These are phyloP conservation scores for Periconia sp. DNA, from an alignment of 2,329 filamentous ascomycete species.

Conservation along the genomic window DNA sequence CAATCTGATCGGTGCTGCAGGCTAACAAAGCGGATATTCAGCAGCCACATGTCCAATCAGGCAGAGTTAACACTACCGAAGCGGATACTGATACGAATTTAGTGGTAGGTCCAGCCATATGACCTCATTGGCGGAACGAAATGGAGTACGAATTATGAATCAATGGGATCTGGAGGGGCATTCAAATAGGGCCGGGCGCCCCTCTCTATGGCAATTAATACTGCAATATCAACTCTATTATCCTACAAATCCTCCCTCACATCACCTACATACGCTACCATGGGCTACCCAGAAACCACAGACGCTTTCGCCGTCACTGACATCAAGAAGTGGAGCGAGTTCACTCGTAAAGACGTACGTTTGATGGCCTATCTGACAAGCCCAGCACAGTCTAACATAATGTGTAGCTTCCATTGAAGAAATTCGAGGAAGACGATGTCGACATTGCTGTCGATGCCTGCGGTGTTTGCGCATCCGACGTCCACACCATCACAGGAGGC, in stretches of 20 bases:
- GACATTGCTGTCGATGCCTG: slow-evolving; percentile 78
- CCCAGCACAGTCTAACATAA: slow-evolving; percentile 11
- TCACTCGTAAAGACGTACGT: slow-evolving; percentile 61
- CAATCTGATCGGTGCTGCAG: slow-evolving; percentile 9
- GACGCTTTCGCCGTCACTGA: slow-evolving; percentile 53
- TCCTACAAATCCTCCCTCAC: slow-evolving; percentile 9
- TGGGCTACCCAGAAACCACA: slow-evolving; percentile 56
- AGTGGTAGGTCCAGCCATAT: slow-evolving; percentile 15
- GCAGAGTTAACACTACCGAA: slow-evolving; percentile 6
- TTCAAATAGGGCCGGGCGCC: slow-evolving; percentile 24
- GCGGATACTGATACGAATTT: slow-evolving; percentile 1
- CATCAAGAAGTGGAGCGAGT: slow-evolving; percentile 64
- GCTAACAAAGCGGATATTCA: slow-evolving; percentile 9
- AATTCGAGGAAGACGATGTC: slow-evolving; percentile 83
- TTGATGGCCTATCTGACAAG: slow-evolving; percentile 13
- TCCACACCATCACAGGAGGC: slow-evolving; percentile 56
- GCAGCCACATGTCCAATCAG: slow-evolving; percentile 22
- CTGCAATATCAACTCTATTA: not conserved
- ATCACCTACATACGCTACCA: slow-evolving; percentile 28
- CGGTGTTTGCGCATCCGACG: slow-evolving; percentile 52
- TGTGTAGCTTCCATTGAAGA: slow-evolving; percentile 73
- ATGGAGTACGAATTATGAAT: slow-evolving; percentile 26
- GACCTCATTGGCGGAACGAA: slow-evolving; percentile 38
- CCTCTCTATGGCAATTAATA: not conserved
- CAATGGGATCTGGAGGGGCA: slow-evolving; percentile 9